Evolutionary conservation across 1,284 basidiomycete species (phyloP), one percentile per base, ranked within the genome.

Genomic region (Papiliotrema fonsecae): DNA sequence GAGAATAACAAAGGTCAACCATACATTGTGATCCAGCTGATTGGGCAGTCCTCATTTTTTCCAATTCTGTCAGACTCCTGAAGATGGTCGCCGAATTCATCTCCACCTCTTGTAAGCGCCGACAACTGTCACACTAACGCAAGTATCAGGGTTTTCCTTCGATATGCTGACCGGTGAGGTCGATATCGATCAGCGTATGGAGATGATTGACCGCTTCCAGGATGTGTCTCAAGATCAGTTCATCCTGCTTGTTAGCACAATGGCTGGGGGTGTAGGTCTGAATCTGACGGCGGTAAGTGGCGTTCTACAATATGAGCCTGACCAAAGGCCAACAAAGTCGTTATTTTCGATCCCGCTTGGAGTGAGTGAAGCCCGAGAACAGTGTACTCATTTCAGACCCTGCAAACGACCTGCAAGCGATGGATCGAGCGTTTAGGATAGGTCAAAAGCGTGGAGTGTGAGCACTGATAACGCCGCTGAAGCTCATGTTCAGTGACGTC

Each of bases 371-470:
- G 4, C 16, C 11, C 2, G 14, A 3, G 28, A 19, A 24, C 3
- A 9, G 51, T 46, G 26, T 51, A 19, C 22, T 35, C 14, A 42
- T 41, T 0, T 0, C 35, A 72, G 72, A 74, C 43, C 72, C 72
- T 1, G 72, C 72, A 1, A 67, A 69, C 44, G 72, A 74, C 47
- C 52, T 76, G 6, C 75, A 76, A 55, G 72, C 73, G 0, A 73
- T 72, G 70, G 77, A 79, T 51, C 71, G 78, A 30, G 75, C 76
- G 13, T 78, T 77, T 46, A 69, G 77, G 3, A 77, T 79, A 42
- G 79, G 79, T 5, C 79, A 80, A 58, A 75, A 72, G 27, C 72
- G 77, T 25, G 70, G 77, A 5, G 79, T 80, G 49, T 73, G 48
- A 54, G 67, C 51, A n/a, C 14, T 28, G 14, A 38, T 16, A 7